A percentile compares a stretch with the other conserved stretches of the same genome.
Conservation (phyloP, 1,139 yeast species). For the Geotrichum candidum region DNA sequence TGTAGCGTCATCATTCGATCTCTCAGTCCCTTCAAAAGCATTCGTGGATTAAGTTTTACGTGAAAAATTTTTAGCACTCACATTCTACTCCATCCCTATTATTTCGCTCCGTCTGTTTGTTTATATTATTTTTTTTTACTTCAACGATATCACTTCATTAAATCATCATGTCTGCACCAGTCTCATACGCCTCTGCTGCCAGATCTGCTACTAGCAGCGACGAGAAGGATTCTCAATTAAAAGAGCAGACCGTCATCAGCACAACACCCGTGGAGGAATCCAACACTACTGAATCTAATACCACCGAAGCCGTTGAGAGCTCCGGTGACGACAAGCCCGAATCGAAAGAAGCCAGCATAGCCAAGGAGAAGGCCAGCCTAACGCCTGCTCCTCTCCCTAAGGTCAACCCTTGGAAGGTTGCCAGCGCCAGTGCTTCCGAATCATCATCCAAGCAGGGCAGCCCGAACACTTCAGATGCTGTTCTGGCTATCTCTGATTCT, state of each 20-base stretch:
- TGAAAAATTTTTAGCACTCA: neutral
- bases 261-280: constrained; percentile 6
- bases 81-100: neutral
- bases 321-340: neutral
- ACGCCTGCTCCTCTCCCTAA: constrained; percentile 43
- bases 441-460: constrained; percentile 19
- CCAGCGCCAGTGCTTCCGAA: constrained; percentile 13
- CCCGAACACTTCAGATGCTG: constrained; percentile 19
- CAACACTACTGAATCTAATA: constrained; percentile 5
- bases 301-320: neutral
- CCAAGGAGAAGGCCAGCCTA: constrained; percentile 27
- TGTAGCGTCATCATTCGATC: neutral
- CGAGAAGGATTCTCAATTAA: constrained; percentile 14
- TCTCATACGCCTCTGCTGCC: constrained; percentile 33
- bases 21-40: neutral
- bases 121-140: neutral
- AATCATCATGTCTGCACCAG: constrained; percentile 26
- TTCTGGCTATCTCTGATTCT: constrained; percentile 12
- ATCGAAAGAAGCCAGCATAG: constrained; percentile 28
- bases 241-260: constrained; percentile 10
- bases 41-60: neutral
- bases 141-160: neutral
- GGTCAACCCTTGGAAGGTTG: constrained; percentile 38
- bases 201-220: constrained; percentile 20
- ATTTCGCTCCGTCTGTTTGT: neutral